Conservation (phyloP, 441 rosid genomes). For the Geranium incanum region DNA sequence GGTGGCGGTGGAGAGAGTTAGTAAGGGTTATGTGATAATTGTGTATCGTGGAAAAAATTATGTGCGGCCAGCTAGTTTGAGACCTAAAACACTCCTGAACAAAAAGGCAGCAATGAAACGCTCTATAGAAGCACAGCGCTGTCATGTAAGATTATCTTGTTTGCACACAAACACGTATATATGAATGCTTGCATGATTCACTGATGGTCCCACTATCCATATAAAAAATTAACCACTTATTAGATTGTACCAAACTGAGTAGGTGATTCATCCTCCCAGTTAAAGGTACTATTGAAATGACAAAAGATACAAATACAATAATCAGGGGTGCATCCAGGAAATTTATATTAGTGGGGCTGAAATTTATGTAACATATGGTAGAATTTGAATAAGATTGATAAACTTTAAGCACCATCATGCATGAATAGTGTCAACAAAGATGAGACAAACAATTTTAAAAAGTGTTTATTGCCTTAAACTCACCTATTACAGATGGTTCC, state of each 20-base stretch:
- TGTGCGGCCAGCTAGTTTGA: constrained; percentile 61
- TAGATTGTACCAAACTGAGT: background rate
- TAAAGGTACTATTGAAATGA: background rate
- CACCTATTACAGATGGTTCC: background rate
- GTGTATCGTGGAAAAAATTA: constrained; percentile 95
- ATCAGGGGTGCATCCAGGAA: background rate
- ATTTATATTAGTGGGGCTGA: background rate
- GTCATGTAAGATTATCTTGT: constrained; percentile 38
- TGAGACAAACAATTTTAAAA: background rate
- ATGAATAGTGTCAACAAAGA: background rate
- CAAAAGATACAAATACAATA: background rate
- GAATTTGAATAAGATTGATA: background rate
- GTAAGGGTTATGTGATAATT: constrained; percentile 76
- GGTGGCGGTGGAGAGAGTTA: constrained; percentile 78
- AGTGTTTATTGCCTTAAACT: background rate
- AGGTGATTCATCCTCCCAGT: background rate
- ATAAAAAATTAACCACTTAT: background rate
- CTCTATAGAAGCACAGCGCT: constrained; percentile 78
- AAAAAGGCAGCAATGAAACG: constrained; percentile 80
- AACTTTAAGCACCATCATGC: background rate
- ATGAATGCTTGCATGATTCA: background rate
- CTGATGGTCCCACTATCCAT: background rate
- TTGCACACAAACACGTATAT: background rate
- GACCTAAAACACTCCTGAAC: constrained; percentile 74
- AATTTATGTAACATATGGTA: background rate